These are phyloP conservation scores for Paxillus involutus DNA, from an alignment of 768 basidiomycete genomes.

Conservation along the genomic window DNA sequence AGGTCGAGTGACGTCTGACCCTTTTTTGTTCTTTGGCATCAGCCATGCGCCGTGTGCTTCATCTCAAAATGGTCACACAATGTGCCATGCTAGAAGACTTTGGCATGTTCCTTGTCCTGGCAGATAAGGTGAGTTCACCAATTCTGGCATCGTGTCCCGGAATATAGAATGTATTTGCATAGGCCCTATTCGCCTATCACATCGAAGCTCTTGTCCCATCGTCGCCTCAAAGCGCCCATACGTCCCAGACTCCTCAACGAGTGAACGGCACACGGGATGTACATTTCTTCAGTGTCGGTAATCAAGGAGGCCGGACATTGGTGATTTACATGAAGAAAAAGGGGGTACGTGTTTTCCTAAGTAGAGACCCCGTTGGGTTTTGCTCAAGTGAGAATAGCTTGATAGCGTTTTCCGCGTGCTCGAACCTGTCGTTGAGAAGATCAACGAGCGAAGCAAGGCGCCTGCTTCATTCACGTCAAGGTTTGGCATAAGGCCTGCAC, in stretches of 20 bases:
- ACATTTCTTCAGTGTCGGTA: slow-evolving; percentile 93
- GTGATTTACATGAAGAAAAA: slow-evolving; percentile 97
- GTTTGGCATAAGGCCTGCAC: slow-evolving; percentile 73
- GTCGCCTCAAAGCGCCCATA: slow-evolving; percentile 63
- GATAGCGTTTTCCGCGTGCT: slow-evolving; percentile 96
- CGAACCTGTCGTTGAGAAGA: slow-evolving; percentile 94
- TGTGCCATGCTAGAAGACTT: slow-evolving; percentile 96
- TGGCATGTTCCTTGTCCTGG: slow-evolving; percentile 92
- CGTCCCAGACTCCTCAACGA: slow-evolving; percentile 83
- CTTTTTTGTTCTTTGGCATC: not conserved
- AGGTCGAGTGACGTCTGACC: slow-evolving; percentile 2
- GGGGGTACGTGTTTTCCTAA: slow-evolving; percentile 46
- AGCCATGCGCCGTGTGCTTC: slow-evolving; percentile 93
- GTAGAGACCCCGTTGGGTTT: slow-evolving; percentile 9
- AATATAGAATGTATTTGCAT: not conserved
- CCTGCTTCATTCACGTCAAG: slow-evolving; percentile 71
- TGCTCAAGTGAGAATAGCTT: slow-evolving; percentile 38
- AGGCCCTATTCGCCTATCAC: slow-evolving; percentile 91
- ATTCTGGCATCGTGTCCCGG: not conserved
- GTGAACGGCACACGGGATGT: slow-evolving; percentile 90
- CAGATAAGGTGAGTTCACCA: slow-evolving; percentile 69
- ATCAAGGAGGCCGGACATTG: slow-evolving; percentile 81
- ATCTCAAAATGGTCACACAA: slow-evolving; percentile 91
- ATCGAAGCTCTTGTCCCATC: slow-evolving; percentile 96
- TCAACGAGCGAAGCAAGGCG: slow-evolving; percentile 71